Percentiles rank a stretch among this genome's conserved stretches.
phyloP scores from a whole-genome alignment of 805 yeast species.

The Candida takata region DNA sequence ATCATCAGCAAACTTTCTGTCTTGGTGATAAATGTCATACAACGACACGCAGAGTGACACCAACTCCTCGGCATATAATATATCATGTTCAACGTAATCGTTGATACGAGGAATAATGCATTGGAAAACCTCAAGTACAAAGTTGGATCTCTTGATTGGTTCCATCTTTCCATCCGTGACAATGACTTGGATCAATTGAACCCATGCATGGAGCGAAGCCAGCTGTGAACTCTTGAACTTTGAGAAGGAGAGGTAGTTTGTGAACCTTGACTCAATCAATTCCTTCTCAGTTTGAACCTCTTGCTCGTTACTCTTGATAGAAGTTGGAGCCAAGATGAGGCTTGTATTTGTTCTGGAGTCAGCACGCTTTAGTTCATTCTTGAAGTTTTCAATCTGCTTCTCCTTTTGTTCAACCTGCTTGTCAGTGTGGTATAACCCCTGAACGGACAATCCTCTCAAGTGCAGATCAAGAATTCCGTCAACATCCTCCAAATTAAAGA shows the following conservation, averaged over 20 bases:
- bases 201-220: slow-evolving; percentile 74
- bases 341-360: slow-evolving; percentile 10
- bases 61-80: slow-evolving; percentile 64
- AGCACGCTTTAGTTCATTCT: slow-evolving; percentile 13
- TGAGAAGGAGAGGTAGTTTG: slow-evolving; percentile 39
- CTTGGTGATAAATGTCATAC: slow-evolving; percentile 54
- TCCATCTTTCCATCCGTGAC: slow-evolving; percentile 54
- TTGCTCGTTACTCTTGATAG: slow-evolving; percentile 18
- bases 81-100: slow-evolving; percentile 62
- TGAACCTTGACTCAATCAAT: slow-evolving; percentile 29
- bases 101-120: slow-evolving; percentile 68
- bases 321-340: slow-evolving; percentile 10
- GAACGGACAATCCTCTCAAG: slow-evolving; percentile 14
- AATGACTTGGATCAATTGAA: slow-evolving; percentile 65
- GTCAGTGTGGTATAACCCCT: slow-evolving; percentile 18
- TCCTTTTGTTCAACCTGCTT: slow-evolving; percentile 16
- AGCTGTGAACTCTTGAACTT: slow-evolving; percentile 48
- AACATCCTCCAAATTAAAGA: slow-evolving; percentile 38
- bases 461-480: slow-evolving; percentile 29
- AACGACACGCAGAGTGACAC: slow-evolving; percentile 69
- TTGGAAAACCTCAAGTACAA: slow-evolving; percentile 73
- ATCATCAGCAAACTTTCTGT: slow-evolving; percentile 26
- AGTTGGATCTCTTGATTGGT: slow-evolving; percentile 41
- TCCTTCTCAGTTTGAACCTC: slow-evolving; percentile 19
- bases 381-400: slow-evolving; percentile 9